These are phyloP conservation scores for Pseudognaphalium luteoalbum DNA, from an alignment of 129 eudicot genomes.

Conservation along the genomic window DNA sequence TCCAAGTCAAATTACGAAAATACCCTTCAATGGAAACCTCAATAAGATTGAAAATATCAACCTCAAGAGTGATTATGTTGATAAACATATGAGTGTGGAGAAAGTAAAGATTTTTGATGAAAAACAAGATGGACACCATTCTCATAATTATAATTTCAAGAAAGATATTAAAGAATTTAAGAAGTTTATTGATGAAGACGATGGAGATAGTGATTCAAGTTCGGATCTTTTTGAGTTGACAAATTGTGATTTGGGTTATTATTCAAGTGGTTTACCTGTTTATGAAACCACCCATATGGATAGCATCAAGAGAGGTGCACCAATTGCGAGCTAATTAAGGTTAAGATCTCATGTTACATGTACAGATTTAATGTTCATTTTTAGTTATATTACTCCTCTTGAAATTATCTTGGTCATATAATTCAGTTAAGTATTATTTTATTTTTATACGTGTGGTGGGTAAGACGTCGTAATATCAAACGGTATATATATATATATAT, in stretches of 20 bases:
- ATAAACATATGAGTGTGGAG: slow-evolving; percentile 38
- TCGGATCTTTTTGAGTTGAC: slow-evolving; percentile 90
- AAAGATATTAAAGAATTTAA: slow-evolving; percentile 38
- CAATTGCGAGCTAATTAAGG: slow-evolving; percentile 37
- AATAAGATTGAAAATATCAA: slow-evolving; percentile 44
- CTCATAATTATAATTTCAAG: slow-evolving; percentile 22
- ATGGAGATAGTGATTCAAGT: slow-evolving; percentile 93
- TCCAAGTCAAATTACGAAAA: slow-evolving; percentile 28
- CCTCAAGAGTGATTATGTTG: slow-evolving; percentile 31
- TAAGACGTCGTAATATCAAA: background rate
- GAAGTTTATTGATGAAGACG: slow-evolving; percentile 48
- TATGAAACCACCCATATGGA: slow-evolving; percentile 81
- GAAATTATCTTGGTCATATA: too few species aligned
- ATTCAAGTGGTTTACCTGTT: slow-evolving; percentile 75
- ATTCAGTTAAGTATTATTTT: too few species aligned
- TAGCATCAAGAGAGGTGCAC: slow-evolving; percentile 65
- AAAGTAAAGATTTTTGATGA: slow-evolving; percentile 25
- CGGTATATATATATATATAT: slow-evolving; percentile 2
- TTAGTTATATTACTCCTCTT: background rate
- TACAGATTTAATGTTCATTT: background rate
- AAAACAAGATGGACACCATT: slow-evolving; percentile 16
- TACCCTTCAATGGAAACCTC: slow-evolving; percentile 34
- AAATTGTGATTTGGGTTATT: slow-evolving; percentile 64
- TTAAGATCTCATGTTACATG: slow-evolving; percentile 19
- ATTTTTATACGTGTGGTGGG: too few species aligned